Evolutionary conservation across 371 early-diverging fungal genomes (phyloP), one percentile per base, ranked within the genome.

Genomic region (Coemansia sp.): DNA sequence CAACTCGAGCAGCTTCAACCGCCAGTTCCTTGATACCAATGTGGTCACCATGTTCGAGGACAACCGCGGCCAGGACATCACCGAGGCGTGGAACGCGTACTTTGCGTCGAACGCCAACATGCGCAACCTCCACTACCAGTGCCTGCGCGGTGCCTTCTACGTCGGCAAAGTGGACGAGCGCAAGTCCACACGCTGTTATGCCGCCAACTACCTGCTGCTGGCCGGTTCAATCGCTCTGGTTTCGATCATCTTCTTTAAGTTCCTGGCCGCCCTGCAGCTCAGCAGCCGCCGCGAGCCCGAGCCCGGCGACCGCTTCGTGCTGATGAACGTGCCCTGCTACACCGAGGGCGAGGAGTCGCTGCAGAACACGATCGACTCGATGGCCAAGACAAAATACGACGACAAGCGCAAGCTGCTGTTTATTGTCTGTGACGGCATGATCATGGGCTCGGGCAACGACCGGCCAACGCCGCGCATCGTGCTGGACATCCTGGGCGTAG

Each of bases 391-490:
- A 65, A 84, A 86, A 36, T 99, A 98, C 71, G 94, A 94, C 63
- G 97, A 98, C 81, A 91, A 94, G 66, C 88, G 97, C 51, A 98
- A 97, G 78, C 80, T 99, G 53, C 82, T 99, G 10, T 91, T 94
- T 70, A 91, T 98, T 33, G 84, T 94, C 77, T 88, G 89, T 55
- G 94, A 94, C 65, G 94, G 94, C 61, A 93, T 90, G 91, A 94
- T 97, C 77, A 90, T 92, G 84, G 99, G 93, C 51, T 85, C 90
- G 50, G 99, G 99, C 63, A 98, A 99, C 77, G 98, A 97, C 62
- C 85, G 89, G 38, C 93, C 97, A 6, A 99, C 99, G 0, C 98
- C 99, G 30, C 91, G 95, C 61, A 95, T 99, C 65, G 93, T 98
- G 12, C 80, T 97, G 57, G 91, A 98, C 69, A 90, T 99, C 50